phyloP scores from a whole-genome alignment of 2,329 filamentous ascomycete species.

The Paecilomyces sp. region DNA sequence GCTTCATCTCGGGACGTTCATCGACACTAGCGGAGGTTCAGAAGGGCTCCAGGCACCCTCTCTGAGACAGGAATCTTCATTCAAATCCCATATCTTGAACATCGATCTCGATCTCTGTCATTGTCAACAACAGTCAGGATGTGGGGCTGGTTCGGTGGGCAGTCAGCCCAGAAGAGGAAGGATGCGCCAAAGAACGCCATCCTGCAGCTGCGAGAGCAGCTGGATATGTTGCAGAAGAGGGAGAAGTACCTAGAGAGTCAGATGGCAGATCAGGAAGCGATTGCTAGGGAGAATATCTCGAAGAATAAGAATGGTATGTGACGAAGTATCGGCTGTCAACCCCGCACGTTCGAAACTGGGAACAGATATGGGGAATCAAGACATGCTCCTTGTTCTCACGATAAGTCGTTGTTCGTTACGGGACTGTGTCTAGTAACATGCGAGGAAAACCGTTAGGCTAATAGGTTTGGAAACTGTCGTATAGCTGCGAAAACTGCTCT shows the following conservation, averaged over 20 bases:
- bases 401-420: not conserved
- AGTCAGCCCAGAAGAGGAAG: conserved; percentile 75
- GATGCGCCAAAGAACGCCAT: conserved; percentile 97
- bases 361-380: not conserved
- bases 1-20: not conserved
- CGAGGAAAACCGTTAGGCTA: not conserved
- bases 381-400: not conserved
- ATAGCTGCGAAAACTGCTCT: conserved; percentile 84
- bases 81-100: conserved; percentile 1
- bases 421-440: not conserved
- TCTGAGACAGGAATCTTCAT: not conserved
- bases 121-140: conserved; percentile 32
- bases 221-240: conserved; percentile 96
- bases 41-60: not conserved
- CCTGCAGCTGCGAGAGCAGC: conserved; percentile 73
- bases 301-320: conserved; percentile 83
- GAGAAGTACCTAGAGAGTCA: conserved; percentile 85
- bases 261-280: conserved; percentile 84
- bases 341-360: not conserved
- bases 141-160: conserved; percentile 90
- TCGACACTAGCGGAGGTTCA: not conserved
- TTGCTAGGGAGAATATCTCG: conserved; percentile 81
- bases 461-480: not conserved
- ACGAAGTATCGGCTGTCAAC: not conserved
- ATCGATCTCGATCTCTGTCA: conserved; percentile 6